A percentile compares a stretch with the other conserved stretches of the same genome.
phyloP scores from a whole-genome alignment of 257 asterid species.

The Nicotiana knightiana region DNA sequence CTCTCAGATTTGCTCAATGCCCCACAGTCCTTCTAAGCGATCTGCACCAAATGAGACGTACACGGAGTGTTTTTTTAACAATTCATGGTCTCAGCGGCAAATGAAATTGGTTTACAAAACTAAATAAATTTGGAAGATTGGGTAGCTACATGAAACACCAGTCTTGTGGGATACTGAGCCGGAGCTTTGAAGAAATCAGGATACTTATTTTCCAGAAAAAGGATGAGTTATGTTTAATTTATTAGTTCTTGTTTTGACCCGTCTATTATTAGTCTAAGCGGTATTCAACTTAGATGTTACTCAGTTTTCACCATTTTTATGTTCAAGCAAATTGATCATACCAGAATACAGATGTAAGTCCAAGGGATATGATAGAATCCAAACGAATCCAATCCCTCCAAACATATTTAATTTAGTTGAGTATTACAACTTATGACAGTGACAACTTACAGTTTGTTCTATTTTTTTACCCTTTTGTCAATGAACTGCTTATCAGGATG shows the following conservation, averaged over 20 bases:
- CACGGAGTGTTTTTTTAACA: background rate
- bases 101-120: background rate
- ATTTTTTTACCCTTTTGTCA: background rate
- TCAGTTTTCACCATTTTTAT: background rate
- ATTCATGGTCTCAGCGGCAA: background rate
- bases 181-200: background rate
- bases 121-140: background rate
- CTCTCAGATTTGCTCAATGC: constrained; percentile 21
- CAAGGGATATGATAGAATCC: background rate
- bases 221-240: background rate
- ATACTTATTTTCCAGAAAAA: background rate
- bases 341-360: constrained; percentile 1
- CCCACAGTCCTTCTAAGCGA: constrained; percentile 62
- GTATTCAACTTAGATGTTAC: background rate
- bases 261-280: background rate
- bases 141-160: background rate
- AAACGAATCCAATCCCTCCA: background rate
- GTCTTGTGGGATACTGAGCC: background rate
- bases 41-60: constrained; percentile 22
- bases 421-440: background rate
- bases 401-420: background rate
- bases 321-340: background rate
- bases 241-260: background rate
- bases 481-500: background rate
- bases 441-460: background rate